Base-by-base conservation (phyloP, 345 rosid species). In the Brassica carinata region DNA sequence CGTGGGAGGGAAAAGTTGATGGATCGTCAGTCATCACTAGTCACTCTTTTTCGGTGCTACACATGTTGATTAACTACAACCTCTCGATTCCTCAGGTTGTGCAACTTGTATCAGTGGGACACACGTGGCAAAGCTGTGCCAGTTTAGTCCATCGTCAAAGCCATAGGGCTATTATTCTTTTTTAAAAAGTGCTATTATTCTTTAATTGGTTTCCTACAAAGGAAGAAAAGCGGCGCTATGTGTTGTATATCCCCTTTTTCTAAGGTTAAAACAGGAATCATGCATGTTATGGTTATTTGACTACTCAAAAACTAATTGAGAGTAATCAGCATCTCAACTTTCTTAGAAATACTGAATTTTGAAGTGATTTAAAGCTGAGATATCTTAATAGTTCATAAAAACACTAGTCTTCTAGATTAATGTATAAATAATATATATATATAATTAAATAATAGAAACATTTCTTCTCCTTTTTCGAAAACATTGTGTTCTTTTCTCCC, bases 201-300 rank as follows among this genome's bases (percentile, higher is more conserved):
- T 77, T 62, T 43, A 29, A 10, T 64, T 71, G 43, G 65, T 78
- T 78, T 78, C 81, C 71, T 78, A 23, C 66, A 5, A 3, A 48
- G 5, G 76, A 78, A 78, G 81, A 58, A 5, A 78, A 23, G 55
- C 81, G 76, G 81, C 76, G 64, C 26, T 1, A 58, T 23, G 26
- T 23, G 26, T 23, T 1, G 26, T 27, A 10, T 45, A 45, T 45
- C 11, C 11, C 1, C n/a, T 43, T 10, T 43, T 43, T 43, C n/a
- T 11, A 34, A 34, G 8, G 7, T 5, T 34, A 34, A 43, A 43
- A 43, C 5, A 71, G 9, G 6, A 70, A 19, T 7, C 45, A 38
- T 38, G 3, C 14, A 72, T 38, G 19, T 19, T 2, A 61, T 38
- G 27, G 2, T 53, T 30, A 8, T 71, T 31, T 17, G 13, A 26